phyloP scores from a whole-genome alignment of 140 eudicot genomes.

The Erigeron philadelphicus region DNA sequence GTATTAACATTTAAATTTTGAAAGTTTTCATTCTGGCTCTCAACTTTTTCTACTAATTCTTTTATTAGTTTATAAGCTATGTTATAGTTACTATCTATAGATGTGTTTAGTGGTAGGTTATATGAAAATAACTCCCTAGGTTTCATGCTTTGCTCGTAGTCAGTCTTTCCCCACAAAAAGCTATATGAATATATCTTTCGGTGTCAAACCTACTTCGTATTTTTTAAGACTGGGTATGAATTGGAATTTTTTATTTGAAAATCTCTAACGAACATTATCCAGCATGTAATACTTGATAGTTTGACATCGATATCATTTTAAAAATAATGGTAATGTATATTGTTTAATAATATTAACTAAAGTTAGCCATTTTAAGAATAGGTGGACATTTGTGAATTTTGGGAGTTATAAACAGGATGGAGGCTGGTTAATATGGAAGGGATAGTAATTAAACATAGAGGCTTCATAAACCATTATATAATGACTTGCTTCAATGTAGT shows the following conservation, averaged over 20 bases:
- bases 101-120: neutral
- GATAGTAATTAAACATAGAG: neutral
- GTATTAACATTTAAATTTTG: neutral
- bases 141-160: neutral
- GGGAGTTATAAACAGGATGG: neutral
- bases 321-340: neutral
- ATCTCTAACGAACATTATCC: neutral
- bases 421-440: neutral
- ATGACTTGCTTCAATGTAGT: slow-evolving; percentile 5
- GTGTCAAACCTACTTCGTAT: neutral
- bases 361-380: no score
- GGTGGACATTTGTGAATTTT: neutral
- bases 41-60: neutral
- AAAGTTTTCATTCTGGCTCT: neutral
- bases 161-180: neutral
- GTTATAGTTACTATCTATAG: slow-evolving; percentile 3
- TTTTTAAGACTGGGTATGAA: neutral
- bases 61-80: neutral
- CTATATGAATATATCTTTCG: neutral
- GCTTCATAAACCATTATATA: slow-evolving; percentile 20
- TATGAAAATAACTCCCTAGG: neutral
- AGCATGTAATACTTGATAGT: neutral
- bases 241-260: neutral
- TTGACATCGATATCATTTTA: neutral
- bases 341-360: neutral